Percentiles rank a stretch among this genome's conserved stretches.
phyloP scores from a whole-genome alignment of 176 grass and related monocot genomes.

The Carex littledalei region DNA sequence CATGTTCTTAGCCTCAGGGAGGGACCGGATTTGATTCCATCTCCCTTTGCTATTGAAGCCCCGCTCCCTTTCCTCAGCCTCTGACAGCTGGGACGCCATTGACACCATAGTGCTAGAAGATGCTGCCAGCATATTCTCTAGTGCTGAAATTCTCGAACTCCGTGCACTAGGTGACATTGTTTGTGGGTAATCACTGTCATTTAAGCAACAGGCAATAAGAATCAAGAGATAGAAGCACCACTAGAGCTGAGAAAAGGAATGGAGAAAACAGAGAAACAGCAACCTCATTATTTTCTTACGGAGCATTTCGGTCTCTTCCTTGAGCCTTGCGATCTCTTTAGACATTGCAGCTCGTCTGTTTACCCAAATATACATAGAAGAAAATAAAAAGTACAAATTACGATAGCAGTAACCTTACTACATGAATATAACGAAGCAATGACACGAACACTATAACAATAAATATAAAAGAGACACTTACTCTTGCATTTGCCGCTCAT shows the following conservation, averaged over 20 bases:
- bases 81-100: constrained; percentile 88
- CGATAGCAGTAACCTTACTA: background rate
- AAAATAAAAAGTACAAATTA: background rate
- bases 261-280: background rate
- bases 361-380: background rate
- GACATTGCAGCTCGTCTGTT: constrained; percentile 77
- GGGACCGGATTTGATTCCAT: constrained; percentile 79
- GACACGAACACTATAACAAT: constrained; percentile 6
- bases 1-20: constrained; percentile 71
- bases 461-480: constrained; percentile 36
- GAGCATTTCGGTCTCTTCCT: constrained; percentile 55
- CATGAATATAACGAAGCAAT: background rate
- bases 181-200: constrained; percentile 53
- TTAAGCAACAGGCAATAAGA: background rate
- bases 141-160: constrained; percentile 86
- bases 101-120: constrained; percentile 75
- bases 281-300: constrained; percentile 56
- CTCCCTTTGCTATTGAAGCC: constrained; percentile 61
- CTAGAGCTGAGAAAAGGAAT: background rate
- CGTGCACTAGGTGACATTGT: constrained; percentile 93
- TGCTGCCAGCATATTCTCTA: constrained; percentile 85
- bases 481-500: constrained; percentile 88
- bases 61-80: constrained; percentile 81
- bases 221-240: background rate
- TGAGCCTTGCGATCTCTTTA: constrained; percentile 81